Evolutionary conservation across 352 stramenopile species (phyloP), one percentile per base, ranked within the genome.

Genomic region (Globisporangium parvum): DNA sequence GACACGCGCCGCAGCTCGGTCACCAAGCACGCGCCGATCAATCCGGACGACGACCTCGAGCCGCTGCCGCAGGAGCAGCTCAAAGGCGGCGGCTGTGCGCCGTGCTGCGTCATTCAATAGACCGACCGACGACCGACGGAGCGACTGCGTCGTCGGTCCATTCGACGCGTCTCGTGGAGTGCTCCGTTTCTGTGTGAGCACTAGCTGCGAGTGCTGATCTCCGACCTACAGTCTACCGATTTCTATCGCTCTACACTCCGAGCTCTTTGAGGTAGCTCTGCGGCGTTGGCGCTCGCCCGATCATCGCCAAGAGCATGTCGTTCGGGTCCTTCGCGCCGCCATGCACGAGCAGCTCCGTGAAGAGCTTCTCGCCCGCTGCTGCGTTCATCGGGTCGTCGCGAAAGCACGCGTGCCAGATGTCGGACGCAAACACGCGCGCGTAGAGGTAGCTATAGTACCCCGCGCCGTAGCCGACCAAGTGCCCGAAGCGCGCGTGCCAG

Each of bases 361-460:
- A 82, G 42, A 97, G 59, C 14, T 68, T 53, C 31, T 83, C 67
- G 10, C 89, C 89, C 15, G 86, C 72, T 39, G 63, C 24, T 21
- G 59, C 51, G 47, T 76, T 85, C 41, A 96, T 69, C 8, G 87
- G 87, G 18, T 69, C 45, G 8, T 88, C 70, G 5, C 59, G 57
- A 66, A 97, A 96, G 50, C 71, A 69, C 9, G 70, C 54, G 33
- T 87, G 68, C 89, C 89, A 97, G 44, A 97, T 93, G 60, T 88
- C 78, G 23, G 87, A 85, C 14, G 87, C 88, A 60, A 96, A 96
- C 53, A 96, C 85, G 23, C 85, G 85, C 12, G 87, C 85, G 57
- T 96, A 96, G 49, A 97, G 56, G 53, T 97, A 97, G 59, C 85
- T 91, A 69, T 97, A 97, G 61, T 97, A 97, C 14, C 87, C 87